Conservation (phyloP, 352 stramenopile species). For the Pythium myriotylum region DNA sequence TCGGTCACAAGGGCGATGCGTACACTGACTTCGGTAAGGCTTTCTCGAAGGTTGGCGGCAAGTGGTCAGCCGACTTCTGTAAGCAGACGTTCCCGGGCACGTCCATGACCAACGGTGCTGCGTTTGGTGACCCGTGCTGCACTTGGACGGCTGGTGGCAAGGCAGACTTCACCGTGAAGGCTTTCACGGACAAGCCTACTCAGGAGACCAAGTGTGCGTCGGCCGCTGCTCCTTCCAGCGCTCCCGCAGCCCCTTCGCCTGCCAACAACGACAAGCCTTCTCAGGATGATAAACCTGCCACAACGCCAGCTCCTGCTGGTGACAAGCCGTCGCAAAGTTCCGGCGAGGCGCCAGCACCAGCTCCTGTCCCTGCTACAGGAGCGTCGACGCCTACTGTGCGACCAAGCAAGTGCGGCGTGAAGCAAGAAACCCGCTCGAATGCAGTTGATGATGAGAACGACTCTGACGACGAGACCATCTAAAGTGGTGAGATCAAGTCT, state of each 20-base stretch:
- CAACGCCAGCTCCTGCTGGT: not conserved
- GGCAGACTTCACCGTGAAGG: conserved; percentile 13
- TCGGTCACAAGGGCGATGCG: conserved; percentile 34
- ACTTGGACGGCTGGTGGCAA: conserved; percentile 11
- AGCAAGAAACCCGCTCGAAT: conserved; percentile 6
- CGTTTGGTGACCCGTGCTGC: conserved; percentile 12
- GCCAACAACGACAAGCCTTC: too few species aligned
- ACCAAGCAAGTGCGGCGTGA: conserved; percentile 15
- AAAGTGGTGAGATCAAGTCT: too few species aligned
- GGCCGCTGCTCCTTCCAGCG: not conserved
- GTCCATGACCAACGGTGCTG: conserved; percentile 6
- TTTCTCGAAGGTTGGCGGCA: conserved; percentile 30
- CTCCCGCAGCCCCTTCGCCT: not conserved
- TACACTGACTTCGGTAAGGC: conserved; percentile 37
- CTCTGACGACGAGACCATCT: too few species aligned
- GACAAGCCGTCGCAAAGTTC: too few species aligned
- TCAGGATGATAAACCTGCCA: not conserved
- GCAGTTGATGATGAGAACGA: too few species aligned
- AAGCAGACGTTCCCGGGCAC: conserved; percentile 11
- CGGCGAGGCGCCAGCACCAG: not conserved
- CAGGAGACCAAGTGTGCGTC: not conserved
- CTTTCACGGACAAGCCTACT: not conserved
- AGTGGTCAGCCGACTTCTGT: not conserved
- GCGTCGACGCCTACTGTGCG: not conserved
- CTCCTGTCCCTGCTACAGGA: not conserved